Base-by-base conservation (phyloP, 768 basidiomycete species). In the Amanita jacksonii region DNA sequence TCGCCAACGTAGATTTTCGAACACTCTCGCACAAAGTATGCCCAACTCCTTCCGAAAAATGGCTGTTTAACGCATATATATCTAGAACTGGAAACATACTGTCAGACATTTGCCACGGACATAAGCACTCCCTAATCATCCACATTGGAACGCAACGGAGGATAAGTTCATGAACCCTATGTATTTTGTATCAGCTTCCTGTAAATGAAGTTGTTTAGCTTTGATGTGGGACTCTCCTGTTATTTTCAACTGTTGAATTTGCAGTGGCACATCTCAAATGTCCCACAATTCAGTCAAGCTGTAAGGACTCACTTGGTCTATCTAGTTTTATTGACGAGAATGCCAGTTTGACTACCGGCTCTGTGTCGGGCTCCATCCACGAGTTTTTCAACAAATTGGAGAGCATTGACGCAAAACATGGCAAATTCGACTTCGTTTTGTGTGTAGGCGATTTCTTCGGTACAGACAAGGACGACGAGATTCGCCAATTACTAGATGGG, bases 401-500 rank as follows among this genome's bases (percentile, higher is more conserved):
- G 48, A 64, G 77, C 22, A 88, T 96, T 52, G 80, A 98, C 65
- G 70, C 78, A 43, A 96, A 94, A 64, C 87, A 96, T 62, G 92
- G 92, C 49, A 87, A 86, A 58, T 97, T 98, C 57, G 85, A 90
- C 56, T 72, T 88, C 44, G 74, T 81, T 5, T 70, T 92, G 41
- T 88, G 85, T 52, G 66, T 70, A 5, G 89, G 89, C n/a, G 85
- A 90, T 62, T 91, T 92, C 64, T 89, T 91, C 61, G 83, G 83
- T 4, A 55, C 50, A 8, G 59, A 51, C 9, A 60, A 61, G 10
- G 52, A 51, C 40, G 64, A 56, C 41, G 70, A 73, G 9, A 68
- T 76, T 45, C 74, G 88, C 45, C 69, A 79, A 51, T 66, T 92
- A 22, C 61, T 93, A 51, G 68, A 74, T 7, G 92, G 85, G 0